phyloP scores from a whole-genome alignment of 192 early-diverging fungal species.

The Backusella circina region DNA sequence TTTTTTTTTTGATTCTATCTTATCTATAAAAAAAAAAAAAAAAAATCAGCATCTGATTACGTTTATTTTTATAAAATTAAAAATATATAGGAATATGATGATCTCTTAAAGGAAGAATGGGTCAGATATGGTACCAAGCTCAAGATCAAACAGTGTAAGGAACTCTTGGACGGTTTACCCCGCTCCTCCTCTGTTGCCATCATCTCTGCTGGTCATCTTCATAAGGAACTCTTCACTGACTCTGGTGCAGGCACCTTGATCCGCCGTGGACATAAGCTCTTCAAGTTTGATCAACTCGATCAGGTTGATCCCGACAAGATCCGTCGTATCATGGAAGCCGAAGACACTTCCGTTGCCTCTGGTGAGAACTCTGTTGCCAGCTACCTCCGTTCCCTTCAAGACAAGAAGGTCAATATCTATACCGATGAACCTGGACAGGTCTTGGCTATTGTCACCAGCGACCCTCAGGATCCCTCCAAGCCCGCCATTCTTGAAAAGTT shows the following conservation, averaged over 20 bases:
- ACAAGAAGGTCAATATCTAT: conserved; percentile 70
- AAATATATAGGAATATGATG: conserved; percentile 84
- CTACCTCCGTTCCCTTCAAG: conserved; percentile 69
- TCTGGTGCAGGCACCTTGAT: conserved; percentile 96
- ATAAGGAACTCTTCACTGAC: conserved; percentile 99
- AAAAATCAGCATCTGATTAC: conserved; percentile 1
- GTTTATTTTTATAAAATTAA: conserved; percentile 4
- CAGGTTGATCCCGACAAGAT: conserved; percentile 79
- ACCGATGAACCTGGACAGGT: conserved; percentile 95
- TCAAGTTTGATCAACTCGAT: conserved; percentile 62
- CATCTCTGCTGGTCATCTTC: conserved; percentile 96
- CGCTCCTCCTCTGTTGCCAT: conserved; percentile 98
- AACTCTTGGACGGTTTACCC: conserved; percentile 92
- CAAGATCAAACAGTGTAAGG: conserved; percentile 97
- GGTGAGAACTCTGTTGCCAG: conserved; percentile 68
- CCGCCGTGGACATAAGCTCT: conserved; percentile 90
- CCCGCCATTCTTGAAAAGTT: conserved; percentile 87
- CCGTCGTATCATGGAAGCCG: conserved; percentile 69
- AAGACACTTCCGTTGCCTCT: conserved; percentile 67
- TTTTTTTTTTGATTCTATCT: conserved; percentile 7
- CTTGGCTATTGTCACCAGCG: conserved; percentile 74
- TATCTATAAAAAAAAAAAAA: not conserved
- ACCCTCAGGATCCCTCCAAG: conserved; percentile 33
- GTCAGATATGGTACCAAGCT: conserved; percentile 97
- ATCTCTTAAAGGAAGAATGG: conserved; percentile 92